Evolutionary conservation across 805 yeast species (phyloP).

Genomic region (Candida maltosa): DNA sequence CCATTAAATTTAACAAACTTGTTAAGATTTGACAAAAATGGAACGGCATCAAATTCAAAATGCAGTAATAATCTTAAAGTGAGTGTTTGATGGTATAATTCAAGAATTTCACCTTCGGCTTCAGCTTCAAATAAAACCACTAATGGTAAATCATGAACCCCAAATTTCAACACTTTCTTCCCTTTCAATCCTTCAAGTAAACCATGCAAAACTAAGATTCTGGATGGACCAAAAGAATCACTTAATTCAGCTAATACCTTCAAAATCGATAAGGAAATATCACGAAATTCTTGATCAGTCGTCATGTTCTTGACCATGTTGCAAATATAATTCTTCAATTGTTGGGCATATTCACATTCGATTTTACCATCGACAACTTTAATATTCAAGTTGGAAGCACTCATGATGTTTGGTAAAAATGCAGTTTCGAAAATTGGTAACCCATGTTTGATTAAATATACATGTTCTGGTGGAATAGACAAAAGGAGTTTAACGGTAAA

Average conservation of each 20-base stretch:
- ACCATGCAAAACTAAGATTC: constrained; percentile 59
- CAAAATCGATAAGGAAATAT: constrained; percentile 30
- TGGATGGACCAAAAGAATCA: constrained; percentile 65
- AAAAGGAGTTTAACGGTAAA: constrained; percentile 54
- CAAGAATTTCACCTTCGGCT: constrained; percentile 53
- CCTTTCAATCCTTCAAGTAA: constrained; percentile 47
- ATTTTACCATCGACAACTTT: constrained; percentile 21
- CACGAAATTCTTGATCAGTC: constrained; percentile 18
- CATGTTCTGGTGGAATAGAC: constrained; percentile 44
- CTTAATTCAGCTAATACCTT: constrained; percentile 45
- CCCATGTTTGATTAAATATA: constrained; percentile 32
- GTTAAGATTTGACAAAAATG: constrained; percentile 25
- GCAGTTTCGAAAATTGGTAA: constrained; percentile 42
- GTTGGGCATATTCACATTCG: constrained; percentile 58
- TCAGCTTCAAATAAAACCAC: constrained; percentile 28
- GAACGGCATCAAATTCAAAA: constrained; percentile 22
- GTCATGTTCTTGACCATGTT: constrained; percentile 28
- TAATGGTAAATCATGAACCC: constrained; percentile 21
- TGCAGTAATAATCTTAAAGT: constrained; percentile 44
- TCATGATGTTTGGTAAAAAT: constrained; percentile 59
- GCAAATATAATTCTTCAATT: constrained; percentile 44
- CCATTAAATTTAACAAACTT: constrained; percentile 42
- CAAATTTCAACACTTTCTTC: constrained; percentile 21
- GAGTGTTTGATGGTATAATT: constrained; percentile 48
- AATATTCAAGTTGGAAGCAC: constrained; percentile 58